Evolutionary conservation across 441 rosid genomes (phyloP).

Genomic region (Bocquillonia castaneifolia): DNA sequence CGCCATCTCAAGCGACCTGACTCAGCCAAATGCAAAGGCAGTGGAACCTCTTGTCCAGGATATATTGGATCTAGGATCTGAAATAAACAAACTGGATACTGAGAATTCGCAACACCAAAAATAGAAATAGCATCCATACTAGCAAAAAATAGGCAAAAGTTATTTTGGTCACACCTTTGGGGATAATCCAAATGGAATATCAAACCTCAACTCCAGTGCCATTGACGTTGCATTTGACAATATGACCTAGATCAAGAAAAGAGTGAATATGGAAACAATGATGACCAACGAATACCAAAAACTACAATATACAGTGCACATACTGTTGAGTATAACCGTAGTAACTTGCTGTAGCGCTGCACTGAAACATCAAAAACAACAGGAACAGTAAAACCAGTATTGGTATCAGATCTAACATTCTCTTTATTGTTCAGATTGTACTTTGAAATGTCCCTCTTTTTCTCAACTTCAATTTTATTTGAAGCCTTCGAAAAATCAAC

Average conservation of each 20-base stretch:
- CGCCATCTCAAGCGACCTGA: slow-evolving; percentile 92
- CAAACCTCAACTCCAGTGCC: slow-evolving; percentile 89
- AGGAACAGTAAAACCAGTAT: slow-evolving; percentile 67
- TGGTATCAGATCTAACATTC: slow-evolving; percentile 32
- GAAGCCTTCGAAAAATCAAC: slow-evolving; percentile 76
- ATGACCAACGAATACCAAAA: slow-evolving; percentile 16
- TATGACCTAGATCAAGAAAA: slow-evolving; percentile 58
- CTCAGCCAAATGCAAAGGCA: slow-evolving; percentile 92
- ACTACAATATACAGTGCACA: slow-evolving; percentile 25
- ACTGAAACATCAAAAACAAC: slow-evolving; percentile 91
- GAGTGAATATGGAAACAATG: slow-evolving; percentile 12
- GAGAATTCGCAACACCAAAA: neutral
- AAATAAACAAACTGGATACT: slow-evolving; percentile 23
- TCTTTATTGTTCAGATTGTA: slow-evolving; percentile 34
- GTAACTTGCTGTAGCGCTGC: slow-evolving; percentile 78
- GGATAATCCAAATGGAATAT: slow-evolving; percentile 90
- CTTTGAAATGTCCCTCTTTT: slow-evolving; percentile 29
- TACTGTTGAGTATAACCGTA: slow-evolving; percentile 87
- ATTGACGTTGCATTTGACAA: slow-evolving; percentile 69
- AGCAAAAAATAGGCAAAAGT: neutral
- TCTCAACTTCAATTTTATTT: slow-evolving; percentile 22
- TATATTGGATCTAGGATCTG: slow-evolving; percentile 88
- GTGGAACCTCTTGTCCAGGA: slow-evolving; percentile 89
- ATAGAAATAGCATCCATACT: neutral
- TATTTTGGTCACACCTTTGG: slow-evolving; percentile 58